Base-by-base conservation (phyloP, 1,284 basidiomycete genomes). In the Bothia castanella region DNA sequence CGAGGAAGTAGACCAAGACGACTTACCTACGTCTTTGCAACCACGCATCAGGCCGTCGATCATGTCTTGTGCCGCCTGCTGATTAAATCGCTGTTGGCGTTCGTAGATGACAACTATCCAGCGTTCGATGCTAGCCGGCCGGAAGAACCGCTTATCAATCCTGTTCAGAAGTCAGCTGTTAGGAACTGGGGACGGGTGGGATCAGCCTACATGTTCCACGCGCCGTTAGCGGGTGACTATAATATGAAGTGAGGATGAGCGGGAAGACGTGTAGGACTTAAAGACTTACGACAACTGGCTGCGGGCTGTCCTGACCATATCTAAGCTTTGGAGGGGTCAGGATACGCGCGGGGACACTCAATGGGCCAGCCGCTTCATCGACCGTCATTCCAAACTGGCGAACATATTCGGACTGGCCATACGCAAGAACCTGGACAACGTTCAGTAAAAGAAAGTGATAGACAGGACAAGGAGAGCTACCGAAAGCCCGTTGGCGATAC, bases 361-460 rank as follows among this genome's bases (percentile, higher is more conserved):
- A 66, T 0, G 83, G 77, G 7, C 74, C 72, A 4, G 67, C 64
- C 9, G 73, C 62, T 7, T 74, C 69, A 31, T 75, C 67, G n/a
- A 87, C 77, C 2, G 71, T 58, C 71, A 88, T 75, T 6, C 83
- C 84, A 53, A 87, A 88, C 61, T 82, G 73, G 44, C 77, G 73
- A 25, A 89, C 77, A 57, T 88, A 89, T 66, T 87, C 80, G 0
- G 86, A 88, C 65, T 85, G 78, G 1, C 83, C 82, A 57, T 87
- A 88, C 25, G 75, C 72, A 42, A 89, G 72, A 27, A 84, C 78
- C 84, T 86, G 47, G 34, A 42, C 21, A 38, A 20, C 3, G n/a
- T 25, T 52, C 14, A 45, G 45, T 30, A 17, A 42, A 41, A 29
- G 35, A 41, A 30, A 27, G 20, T 5, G 9, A 42, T 27, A 44